phyloP scores from a whole-genome alignment of 1,139 yeast species.

The Suhomyces terraborum region DNA sequence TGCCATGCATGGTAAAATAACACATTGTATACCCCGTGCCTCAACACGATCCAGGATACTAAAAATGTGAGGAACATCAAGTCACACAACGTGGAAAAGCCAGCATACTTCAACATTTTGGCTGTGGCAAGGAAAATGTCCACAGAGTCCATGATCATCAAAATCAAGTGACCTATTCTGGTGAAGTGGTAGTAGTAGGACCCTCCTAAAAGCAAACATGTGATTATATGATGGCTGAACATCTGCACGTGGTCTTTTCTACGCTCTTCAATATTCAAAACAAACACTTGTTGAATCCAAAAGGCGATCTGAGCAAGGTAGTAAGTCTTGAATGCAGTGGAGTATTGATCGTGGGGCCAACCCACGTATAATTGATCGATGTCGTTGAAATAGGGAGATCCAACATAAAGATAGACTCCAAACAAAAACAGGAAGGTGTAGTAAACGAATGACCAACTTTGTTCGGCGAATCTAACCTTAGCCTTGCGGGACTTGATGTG shows the following conservation, averaged over 20 bases:
- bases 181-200: constrained; percentile 74
- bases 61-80: constrained; percentile 67
- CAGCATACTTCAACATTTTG: constrained; percentile 75
- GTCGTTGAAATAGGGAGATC: constrained; percentile 62
- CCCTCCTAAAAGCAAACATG: constrained; percentile 66
- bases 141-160: constrained; percentile 80
- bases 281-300: constrained; percentile 82
- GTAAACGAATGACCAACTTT: constrained; percentile 76
- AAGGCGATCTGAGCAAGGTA: constrained; percentile 71
- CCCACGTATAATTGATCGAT: constrained; percentile 61
- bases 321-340: constrained; percentile 59
- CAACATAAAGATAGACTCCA: constrained; percentile 60
- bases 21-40: constrained; percentile 77
- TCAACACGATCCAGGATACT: constrained; percentile 64
- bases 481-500: constrained; percentile 55
- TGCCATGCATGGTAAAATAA: constrained; percentile 56
- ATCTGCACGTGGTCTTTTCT: constrained; percentile 85
- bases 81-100: constrained; percentile 64
- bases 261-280: constrained; percentile 71
- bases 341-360: constrained; percentile 72
- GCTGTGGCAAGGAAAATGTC: constrained; percentile 75
- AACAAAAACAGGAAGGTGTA: constrained; percentile 55
- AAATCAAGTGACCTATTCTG: constrained; percentile 76
- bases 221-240: constrained; percentile 86
- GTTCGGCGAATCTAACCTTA: constrained; percentile 76